Base-by-base conservation (phyloP, 1,284 basidiomycete genomes). In the Heterobasidion parviporum region DNA sequence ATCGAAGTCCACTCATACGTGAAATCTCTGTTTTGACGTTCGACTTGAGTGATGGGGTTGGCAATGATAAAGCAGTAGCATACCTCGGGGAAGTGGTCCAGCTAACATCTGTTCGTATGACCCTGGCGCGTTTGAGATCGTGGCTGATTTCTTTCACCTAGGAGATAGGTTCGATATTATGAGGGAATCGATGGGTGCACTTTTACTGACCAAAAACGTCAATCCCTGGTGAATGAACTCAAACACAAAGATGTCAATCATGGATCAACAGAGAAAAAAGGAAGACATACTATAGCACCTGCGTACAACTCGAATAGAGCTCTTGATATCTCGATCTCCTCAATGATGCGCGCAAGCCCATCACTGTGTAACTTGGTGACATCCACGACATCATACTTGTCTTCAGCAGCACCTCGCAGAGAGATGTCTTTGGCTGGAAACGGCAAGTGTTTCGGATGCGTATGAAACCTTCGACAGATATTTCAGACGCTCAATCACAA, bases 281-380 rank as follows among this genome's bases (percentile, higher is more conserved):
- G 26, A 16, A 10, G 12, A 16, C 81, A 53, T 68, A 87, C 87
- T 61, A 89, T 81, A 9, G 80, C 86, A n/a, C 87, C 87, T 69
- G 89, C 83, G 62, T 89, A 87, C 32, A 92, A 75, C 68, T 95
- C 92, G 60, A 94, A 95, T 59, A 94, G 74, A 0, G 92, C 91
- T 32, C 93, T 75, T 32, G 89, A 92, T 41, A 87, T 69, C 69
- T 96, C 93, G n/a, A 94, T 76, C 66, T 95, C 91, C 70, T 96
- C 93, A 32, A 96, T 67, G 26, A 92, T 75, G 47, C 70, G 75
- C 2, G 78, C 74, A 0, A 60, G 66, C 6, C 74, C 73, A 54
- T 67, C 58, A 59, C 72, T 61, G 54, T 70, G 67, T 0, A 72
- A 59, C 43, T 71, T 74, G 1, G 78, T 82, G 46, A 89, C 66